Evolutionary conservation across 805 yeast genomes (phyloP), one percentile per base, ranked within the genome.

Genomic region (Saturnispora sekii): DNA sequence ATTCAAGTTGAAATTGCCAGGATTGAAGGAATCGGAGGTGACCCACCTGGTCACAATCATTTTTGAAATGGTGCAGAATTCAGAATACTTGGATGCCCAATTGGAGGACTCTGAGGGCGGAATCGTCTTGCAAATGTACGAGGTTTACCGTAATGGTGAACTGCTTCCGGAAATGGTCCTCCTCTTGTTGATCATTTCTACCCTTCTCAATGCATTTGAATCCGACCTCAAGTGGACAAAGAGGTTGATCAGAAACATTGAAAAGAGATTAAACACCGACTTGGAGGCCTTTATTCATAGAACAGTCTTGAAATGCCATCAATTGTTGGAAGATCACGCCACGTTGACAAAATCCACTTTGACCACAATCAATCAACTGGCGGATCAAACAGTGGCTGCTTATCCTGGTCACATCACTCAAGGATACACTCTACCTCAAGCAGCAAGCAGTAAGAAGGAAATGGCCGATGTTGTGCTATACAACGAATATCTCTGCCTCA

Each of bases 281-380:
- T 52, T 65, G 31, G 59, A 60, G 21, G 52, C 61, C 30, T 58
- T 59, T 30, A 57, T 80, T 9, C 67, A 70, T 53, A 66, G 87
- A 53, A 65, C 74, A 2, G 66, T 74, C 39, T 72, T 76, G 48
- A 82, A 81, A 53, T 73, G 81, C 50, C 70, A 74, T 49, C 87
- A 81, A 53, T 59, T 81, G 44, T 62, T 79, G 12, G 83, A 79
- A 49, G 54, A 69, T 12, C 65, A 65, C 4, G 69, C 67, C 44
- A 57, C 79, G 28, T 18, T 52, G 3, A 80, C 86, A 2, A 55
- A 57, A 21, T 44, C 49, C 10, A 53, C 62, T 7, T 43, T 51
- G 10, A 45, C 49, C 0, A 59, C 66, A 48, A 65, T 67, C 40
- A 50, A 56, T 9, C 48, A 48, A 2, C 63, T 76, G 11, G 28